Base-by-base conservation (phyloP, 208 protist species). In the Crithidia sp. region DNA sequence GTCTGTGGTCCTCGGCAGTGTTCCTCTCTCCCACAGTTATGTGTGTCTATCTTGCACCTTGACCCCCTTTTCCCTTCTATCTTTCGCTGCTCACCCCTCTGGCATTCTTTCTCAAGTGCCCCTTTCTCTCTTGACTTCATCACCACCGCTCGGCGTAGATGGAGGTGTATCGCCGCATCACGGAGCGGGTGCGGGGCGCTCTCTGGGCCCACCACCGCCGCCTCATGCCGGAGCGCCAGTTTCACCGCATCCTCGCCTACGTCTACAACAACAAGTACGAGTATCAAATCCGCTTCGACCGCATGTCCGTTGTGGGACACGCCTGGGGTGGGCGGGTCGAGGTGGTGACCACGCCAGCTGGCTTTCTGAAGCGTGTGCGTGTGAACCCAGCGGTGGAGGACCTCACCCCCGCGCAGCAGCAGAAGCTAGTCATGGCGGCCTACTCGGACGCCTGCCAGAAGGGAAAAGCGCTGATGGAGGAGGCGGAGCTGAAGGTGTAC, bases 211-310 rank as follows among this genome's bases (percentile, higher is more conserved):
- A 97, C 70, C 94, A 97, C 74, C 86, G 94, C 43, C 87, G 94
- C 17, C 86, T 97, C 41, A 93, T 97, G 90, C 85, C 94, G 0
- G 91, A 97, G 78, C 82, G 94, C 0, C 94, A 97, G 77, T 95
- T 94, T 62, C 91, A 97, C 54, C 91, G 94, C 77, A 95, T 97
- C 56, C 79, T 97, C 14, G 94, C 91, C 10, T 97, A 95, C 76
- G 94, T 97, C 9, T 97, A 97, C 77, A 96, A 96, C 76, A 96
- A 97, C 86, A 97, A 97, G 79, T 97, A 97, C 82, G 94, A 97
- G 79, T 86, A 97, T 55, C 94, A 97, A 61, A 92, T 97, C 28
- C 91, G 94, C 2, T 95, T 97, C 54, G 94, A 97, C 65, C 67
- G 84, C 66, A 97, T 97, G 94, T 83, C 87, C 36, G 89, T 96